Conservation (phyloP, 208 protist genomes). For the Trypanosoma brucei region DNA sequence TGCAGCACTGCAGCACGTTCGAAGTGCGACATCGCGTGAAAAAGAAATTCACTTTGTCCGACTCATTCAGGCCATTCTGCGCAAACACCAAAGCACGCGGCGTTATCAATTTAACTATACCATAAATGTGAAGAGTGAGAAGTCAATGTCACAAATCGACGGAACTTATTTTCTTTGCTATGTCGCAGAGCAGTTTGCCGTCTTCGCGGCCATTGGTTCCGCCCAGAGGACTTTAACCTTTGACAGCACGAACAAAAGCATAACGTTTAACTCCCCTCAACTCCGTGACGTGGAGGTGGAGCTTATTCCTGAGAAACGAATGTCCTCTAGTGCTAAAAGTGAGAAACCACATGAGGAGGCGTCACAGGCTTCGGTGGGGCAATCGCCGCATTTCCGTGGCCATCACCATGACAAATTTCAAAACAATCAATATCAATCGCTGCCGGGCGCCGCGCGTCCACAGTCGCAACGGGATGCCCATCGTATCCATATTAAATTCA, state of each 20-base stretch:
- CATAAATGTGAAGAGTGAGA: conserved; percentile 51
- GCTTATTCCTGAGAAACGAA: conserved; percentile 7
- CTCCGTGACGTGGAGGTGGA: conserved; percentile 33
- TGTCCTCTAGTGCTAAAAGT: background rate
- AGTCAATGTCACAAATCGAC: conserved; percentile 49
- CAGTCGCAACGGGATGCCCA: conserved; percentile 1
- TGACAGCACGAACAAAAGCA: conserved; percentile 27
- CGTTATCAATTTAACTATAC: conserved; percentile 72
- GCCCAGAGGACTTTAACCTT: conserved; percentile 71
- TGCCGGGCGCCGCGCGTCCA: background rate
- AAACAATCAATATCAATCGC: background rate
- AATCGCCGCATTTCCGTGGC: background rate
- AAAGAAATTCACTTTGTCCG: conserved; percentile 28
- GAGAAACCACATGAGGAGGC: background rate
- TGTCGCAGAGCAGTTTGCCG: conserved; percentile 38
- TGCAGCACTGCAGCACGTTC: conserved; percentile 47
- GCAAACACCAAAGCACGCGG: conserved; percentile 40
- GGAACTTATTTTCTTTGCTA: conserved; percentile 61
- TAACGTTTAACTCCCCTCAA: conserved; percentile 29
- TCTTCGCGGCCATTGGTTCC: conserved; percentile 65
- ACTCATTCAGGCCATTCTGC: conserved; percentile 52
- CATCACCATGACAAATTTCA: background rate
- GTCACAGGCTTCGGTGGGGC: background rate
- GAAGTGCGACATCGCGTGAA: conserved; percentile 34
- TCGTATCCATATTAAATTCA: conserved; percentile 24